Conservation (phyloP, 2,329 filamentous ascomycete species). For the Coniochaeta sp. region DNA sequence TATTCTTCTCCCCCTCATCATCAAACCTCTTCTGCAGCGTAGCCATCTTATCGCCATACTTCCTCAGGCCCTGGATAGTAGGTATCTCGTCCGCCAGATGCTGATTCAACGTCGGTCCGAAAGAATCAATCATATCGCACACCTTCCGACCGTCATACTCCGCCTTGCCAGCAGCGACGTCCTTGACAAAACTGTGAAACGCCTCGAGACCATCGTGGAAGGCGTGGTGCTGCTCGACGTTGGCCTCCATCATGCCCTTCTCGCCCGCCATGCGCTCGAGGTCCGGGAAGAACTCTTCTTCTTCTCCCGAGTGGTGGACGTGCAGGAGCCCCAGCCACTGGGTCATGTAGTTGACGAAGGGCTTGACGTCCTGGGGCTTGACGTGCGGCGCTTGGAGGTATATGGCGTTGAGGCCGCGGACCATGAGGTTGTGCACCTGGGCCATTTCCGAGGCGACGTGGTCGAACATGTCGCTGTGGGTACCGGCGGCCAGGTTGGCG, state of each 20-base stretch:
- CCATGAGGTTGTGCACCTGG: conserved; percentile 25
- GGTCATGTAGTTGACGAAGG: conserved; percentile 24
- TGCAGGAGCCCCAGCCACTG: conserved; percentile 25
- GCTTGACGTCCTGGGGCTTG: conserved; percentile 22
- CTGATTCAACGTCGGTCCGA: conserved; percentile 18
- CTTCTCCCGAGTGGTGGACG: conserved; percentile 32
- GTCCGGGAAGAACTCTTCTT: conserved; percentile 28
- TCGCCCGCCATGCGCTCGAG: conserved; percentile 27
- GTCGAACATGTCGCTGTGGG: conserved; percentile 16
- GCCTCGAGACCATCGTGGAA: conserved; percentile 26
- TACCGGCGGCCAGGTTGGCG: conserved; percentile 4
- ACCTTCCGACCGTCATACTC: conserved; percentile 20
- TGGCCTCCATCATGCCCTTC: conserved; percentile 30
- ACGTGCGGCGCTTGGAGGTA: conserved; percentile 29
- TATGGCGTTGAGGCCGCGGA: conserved; percentile 29
- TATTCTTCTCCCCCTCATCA: conserved; percentile 12
- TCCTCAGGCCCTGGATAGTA: conserved; percentile 19
- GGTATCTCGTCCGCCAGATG: conserved; percentile 27
- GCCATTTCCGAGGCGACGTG: conserved; percentile 22
- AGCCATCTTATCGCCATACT: conserved; percentile 17
- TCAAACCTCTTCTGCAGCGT: conserved; percentile 9
- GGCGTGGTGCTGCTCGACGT: conserved; percentile 31
- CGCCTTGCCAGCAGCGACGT: conserved; percentile 13
- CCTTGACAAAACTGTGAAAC: conserved; percentile 20
- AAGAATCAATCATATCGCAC: conserved; percentile 20